Percentiles rank a stretch among this genome's conserved stretches.
These are phyloP conservation scores for Boletus insuetus DNA, from an alignment of 768 basidiomycete genomes.

Conservation along the genomic window DNA sequence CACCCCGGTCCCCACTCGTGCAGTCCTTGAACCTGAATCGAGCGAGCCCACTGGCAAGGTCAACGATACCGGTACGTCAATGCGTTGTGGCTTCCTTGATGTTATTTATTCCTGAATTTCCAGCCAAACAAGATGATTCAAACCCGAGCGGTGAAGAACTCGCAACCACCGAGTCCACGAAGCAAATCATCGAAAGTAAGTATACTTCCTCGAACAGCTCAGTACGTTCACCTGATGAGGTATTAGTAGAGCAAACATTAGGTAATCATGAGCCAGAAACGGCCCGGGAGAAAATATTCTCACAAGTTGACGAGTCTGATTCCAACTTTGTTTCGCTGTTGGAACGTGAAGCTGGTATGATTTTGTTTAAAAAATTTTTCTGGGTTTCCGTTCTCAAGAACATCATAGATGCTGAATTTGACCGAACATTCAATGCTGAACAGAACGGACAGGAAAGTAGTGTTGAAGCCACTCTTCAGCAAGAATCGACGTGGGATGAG, in stretches of 20 bases:
- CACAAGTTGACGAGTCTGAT: slow-evolving; percentile 28
- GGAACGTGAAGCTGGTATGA: slow-evolving; percentile 32
- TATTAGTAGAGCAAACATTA: slow-evolving; percentile 3
- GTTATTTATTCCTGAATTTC: neutral
- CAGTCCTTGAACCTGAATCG: slow-evolving; percentile 8
- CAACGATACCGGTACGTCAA: neutral
- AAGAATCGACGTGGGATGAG: slow-evolving; percentile 28
- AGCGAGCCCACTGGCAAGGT: neutral
- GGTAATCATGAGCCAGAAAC: slow-evolving; percentile 14
- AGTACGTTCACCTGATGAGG: slow-evolving; percentile 1
- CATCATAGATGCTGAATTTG: slow-evolving; percentile 26
- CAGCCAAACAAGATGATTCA: slow-evolving; percentile 8
- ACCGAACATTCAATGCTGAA: slow-evolving; percentile 17
- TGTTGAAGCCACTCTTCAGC: slow-evolving; percentile 14
- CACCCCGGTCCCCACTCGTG: slow-evolving; percentile 13
- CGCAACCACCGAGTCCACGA: slow-evolving; percentile 1
- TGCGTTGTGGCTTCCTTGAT: neutral
- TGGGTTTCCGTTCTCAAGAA: slow-evolving; percentile 6
- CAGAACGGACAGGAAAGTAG: slow-evolving; percentile 16
- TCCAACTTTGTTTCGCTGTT: slow-evolving; percentile 25
- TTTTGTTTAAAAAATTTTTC: too few species aligned
- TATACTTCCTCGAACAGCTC: neutral
- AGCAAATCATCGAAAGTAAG: slow-evolving; percentile 12
- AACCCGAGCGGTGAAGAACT: neutral
- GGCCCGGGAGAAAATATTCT: slow-evolving; percentile 1